Base-by-base conservation (phyloP, 2,329 filamentous ascomycete genomes). In the Fusarium proliferatum region DNA sequence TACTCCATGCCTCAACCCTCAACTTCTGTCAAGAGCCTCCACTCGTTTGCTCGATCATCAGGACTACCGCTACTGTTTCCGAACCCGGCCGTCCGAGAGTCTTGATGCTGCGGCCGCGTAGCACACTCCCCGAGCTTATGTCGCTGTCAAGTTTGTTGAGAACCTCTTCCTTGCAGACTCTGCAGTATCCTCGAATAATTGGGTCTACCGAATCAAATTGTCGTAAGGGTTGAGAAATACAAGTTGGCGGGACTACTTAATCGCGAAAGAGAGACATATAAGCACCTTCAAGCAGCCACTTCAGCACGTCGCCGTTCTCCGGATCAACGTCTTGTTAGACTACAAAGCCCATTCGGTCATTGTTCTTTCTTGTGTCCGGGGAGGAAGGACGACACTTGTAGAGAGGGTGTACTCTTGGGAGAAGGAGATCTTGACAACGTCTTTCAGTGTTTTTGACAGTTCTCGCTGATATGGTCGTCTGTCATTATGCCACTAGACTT, bases 191-290 rank as follows among this genome's bases (percentile, higher is more conserved):
- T 38, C 23, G 3, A 34, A 38, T 59, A 73, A 51, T 77, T 61
- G 64, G 45, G 15, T 36, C 42, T 76, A 23, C 72, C 73, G 12
- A 21, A 67, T 15, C 46, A 52, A n/a, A 68, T 72, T 34, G 72
- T 77, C 41, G 33, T 76, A 16, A 78, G 75, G 61, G 67, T 57
- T 49, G 52, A 74, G 52, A 78, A 76, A 53, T 39, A 63, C 38
- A 71, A 67, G 38, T 38, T 6, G 23, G 23, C 17, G 9, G 19
- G 23, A 36, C 23, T 7, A 4, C 17, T 16, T 38, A 1, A 17
- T 8, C 9, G n/a, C 4, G 16, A 36, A 4, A 19, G 4, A 19
- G 30, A 23, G 6, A 8, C 9, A 4, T 36, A 5, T 11, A 19
- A 26, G 5, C n/a, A 21, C 33, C 33, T 19, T 36, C 12, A 2